phyloP scores from a whole-genome alignment of 2,329 filamentous ascomycete genomes.

The Exutisphaerella laricina region DNA sequence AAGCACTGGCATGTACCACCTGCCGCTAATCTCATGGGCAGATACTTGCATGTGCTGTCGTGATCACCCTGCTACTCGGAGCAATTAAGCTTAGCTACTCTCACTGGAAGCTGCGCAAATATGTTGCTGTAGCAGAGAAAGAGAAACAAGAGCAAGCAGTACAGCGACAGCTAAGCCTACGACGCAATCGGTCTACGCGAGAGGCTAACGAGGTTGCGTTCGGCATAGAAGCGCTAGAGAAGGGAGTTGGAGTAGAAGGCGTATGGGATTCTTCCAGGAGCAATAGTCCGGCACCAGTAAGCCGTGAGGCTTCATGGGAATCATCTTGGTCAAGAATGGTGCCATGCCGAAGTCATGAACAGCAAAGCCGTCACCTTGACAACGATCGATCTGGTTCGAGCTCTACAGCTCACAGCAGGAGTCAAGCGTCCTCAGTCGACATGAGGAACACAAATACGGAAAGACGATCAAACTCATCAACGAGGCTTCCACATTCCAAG shows the following conservation, averaged over 20 bases:
- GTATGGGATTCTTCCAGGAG: slow-evolving; percentile 54
- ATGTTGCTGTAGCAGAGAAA: slow-evolving; percentile 31
- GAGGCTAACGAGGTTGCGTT: slow-evolving; percentile 69
- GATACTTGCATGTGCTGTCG: slow-evolving; percentile 67
- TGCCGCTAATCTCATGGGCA: slow-evolving; percentile 36
- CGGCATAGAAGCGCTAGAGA: slow-evolving; percentile 77
- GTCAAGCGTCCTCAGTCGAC: too few relatives aligned
- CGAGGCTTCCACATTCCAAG: too few relatives aligned
- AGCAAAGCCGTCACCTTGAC: too few relatives aligned
- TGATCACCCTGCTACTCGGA: slow-evolving; percentile 62
- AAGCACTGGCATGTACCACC: slow-evolving; percentile 19
- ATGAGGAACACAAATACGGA: too few relatives aligned
- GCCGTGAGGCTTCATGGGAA: slow-evolving; percentile 21
- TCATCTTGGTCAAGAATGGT: too few relatives aligned
- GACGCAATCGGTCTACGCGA: slow-evolving; percentile 6
- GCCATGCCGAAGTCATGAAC: too few relatives aligned
- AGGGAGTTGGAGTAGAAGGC: slow-evolving; percentile 75
- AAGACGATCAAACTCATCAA: too few relatives aligned
- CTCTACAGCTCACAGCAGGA: too few relatives aligned
- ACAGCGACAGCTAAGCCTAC: slow-evolving; percentile 31
- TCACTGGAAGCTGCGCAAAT: slow-evolving; percentile 39
- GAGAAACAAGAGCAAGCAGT: slow-evolving; percentile 30
- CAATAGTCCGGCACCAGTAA: slow-evolving; percentile 37
- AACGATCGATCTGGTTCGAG: too few relatives aligned
- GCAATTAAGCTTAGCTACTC: slow-evolving; percentile 56